Evolutionary conservation across 2,329 filamentous ascomycete species (phyloP).

Genomic region (Aspergillus sp.): DNA sequence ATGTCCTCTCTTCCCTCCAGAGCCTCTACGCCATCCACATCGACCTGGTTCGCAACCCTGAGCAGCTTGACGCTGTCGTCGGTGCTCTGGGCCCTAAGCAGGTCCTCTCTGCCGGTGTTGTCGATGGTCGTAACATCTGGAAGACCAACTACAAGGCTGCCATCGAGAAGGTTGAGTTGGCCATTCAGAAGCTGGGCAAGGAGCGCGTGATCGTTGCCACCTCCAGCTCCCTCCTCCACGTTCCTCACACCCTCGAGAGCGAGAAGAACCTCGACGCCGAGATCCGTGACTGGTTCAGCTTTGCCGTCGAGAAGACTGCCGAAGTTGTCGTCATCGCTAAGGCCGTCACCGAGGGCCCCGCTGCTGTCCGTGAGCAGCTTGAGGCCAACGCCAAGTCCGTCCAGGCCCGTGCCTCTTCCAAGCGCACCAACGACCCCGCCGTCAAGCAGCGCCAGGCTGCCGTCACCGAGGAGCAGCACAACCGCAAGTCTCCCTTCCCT

Average conservation of each 20-base stretch:
- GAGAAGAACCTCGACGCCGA: constrained; percentile 98
- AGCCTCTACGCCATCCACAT: constrained; percentile 84
- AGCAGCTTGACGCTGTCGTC: constrained; percentile 88
- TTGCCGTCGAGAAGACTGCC: constrained; percentile 88
- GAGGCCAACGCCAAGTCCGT: constrained; percentile 97
- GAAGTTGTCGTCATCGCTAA: constrained; percentile 94
- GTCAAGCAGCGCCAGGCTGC: constrained; percentile 96
- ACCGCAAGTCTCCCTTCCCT: constrained; percentile 88
- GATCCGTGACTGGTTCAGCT: constrained; percentile 97
- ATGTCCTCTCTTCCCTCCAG: constrained; percentile 72
- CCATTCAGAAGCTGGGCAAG: constrained; percentile 94
- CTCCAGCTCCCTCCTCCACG: constrained; percentile 97
- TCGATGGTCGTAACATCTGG: constrained; percentile 99
- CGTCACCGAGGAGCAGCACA: constrained; percentile 80
- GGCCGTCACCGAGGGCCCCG: constrained; percentile 90
- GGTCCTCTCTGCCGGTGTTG: constrained; percentile 89
- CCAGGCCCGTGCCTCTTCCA: constrained; percentile 85
- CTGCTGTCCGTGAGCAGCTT: constrained; percentile 79
- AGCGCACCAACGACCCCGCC: constrained; percentile 92
- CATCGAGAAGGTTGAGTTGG: constrained; percentile 85
- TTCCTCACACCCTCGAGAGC: constrained; percentile 93
- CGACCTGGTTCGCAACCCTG: constrained; percentile 96
- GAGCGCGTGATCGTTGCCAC: constrained; percentile 96
- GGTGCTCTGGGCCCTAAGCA: constrained; percentile 83
- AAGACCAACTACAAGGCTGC: constrained; percentile 99